Evolutionary conservation across 306 rosid genomes (phyloP), one percentile per base, ranked within the genome.

Genomic region (Prinsepia uniflora): DNA sequence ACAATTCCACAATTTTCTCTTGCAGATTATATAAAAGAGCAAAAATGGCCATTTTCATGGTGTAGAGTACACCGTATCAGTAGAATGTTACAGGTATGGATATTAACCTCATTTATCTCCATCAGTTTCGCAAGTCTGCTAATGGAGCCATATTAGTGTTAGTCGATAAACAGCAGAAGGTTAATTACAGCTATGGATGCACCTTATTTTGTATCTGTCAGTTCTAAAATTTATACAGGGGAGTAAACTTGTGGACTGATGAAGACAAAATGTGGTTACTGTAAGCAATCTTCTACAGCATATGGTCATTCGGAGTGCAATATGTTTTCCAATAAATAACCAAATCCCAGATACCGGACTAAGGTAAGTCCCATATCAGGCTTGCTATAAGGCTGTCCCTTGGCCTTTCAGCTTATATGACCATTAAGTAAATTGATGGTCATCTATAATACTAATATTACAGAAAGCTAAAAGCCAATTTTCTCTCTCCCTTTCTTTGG

Each of bases 211-310:
- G 36, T 30, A 30, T 30, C 36, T 30, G 2, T 30, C 36, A 2
- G 36, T 30, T 30, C 36, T 30, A 30, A 19, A 57, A 9, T 18
- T 17, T 13, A 42, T 12, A 52, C 42, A 40, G 20, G 53, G 34
- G 50, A 18, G 36, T 52, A 40, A 52, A 53, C 62, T 52, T 68
- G 36, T 34, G 14, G 18, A 68, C 49, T 68, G 47, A 68, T n/a
- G 8, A n/a, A 42, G 19, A 53, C 14, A 4, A 19, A 12, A 17
- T 13, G 3, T 11, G 8, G 6, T 40, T 10, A 4, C 34, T 10
- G 61, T 5, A 8, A 55, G 6, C 22, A 55, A 56, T n/a, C 18
- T 57, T 58, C 41, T 56, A 5, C 17, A 24, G 17, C 8, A 50
- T 36, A n/a, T 68, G 11, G 15, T n/a, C 4, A n/a, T 50, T 17